Base-by-base conservation (phyloP, 768 basidiomycete species). In the Mycena galericulata region DNA sequence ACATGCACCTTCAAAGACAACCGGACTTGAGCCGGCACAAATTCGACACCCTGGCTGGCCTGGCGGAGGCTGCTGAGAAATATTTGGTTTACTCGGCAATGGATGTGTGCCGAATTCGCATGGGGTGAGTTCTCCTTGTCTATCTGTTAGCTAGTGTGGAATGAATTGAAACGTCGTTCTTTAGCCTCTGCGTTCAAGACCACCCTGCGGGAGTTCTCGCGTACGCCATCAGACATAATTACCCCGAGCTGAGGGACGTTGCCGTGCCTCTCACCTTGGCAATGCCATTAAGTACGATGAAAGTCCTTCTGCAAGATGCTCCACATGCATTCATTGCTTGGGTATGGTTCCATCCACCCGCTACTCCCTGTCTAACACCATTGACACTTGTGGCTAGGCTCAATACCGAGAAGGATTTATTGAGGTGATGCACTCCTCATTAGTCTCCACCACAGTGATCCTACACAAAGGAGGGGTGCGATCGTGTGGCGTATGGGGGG, bases 41-140 rank as follows among this genome's bases (percentile, higher is more conserved):
- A 22, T 62, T 67, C 18, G 30, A 46, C 3, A 45, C 38, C 1
- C 22, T 70, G 45, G 58, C 51, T 4, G 43, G 45, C 36, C 26
- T 70, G 18, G 64, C 69, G 14, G 65, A 70, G 29, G 65, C 69
- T 5, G 69, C 54, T 6, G 69, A 70, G 27, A 70, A 70, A 62
- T 70, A 70, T 50, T 4, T 55, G 50, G 59, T 72, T 7, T 65
- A 58, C 59, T 60, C 47, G 32, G 61, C 66, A 6, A 69, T 67
- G 55, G 64, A 72, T 9, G 58, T 65, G 18, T 66, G 64, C 41
- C 32, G 53, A 47, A 53, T 59, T 26, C 59, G 26, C 20, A 69
- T 72, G 67, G 0, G n/a, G 65, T 72, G 41, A 29, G 54, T 69
- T 15, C n/a, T 30, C 22, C 3, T 10, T 46, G 0, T 12, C 17